A percentile compares a stretch with the other conserved stretches of the same genome.
Conservation (phyloP, 2,329 filamentous ascomycete species). For the Neonectria faginata region DNA sequence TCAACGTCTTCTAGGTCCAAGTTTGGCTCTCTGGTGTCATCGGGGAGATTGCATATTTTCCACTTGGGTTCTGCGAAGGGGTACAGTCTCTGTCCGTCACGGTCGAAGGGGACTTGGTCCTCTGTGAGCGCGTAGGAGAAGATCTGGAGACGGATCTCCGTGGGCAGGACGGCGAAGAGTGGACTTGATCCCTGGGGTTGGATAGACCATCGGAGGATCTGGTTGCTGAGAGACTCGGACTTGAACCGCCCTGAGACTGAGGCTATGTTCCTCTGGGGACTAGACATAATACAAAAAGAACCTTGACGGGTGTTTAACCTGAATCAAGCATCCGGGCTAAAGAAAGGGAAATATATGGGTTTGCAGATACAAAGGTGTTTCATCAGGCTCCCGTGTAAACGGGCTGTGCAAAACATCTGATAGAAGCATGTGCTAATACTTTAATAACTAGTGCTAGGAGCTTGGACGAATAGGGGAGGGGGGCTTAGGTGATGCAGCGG, state of each 20-base stretch:
- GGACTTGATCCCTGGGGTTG: constrained; percentile 17
- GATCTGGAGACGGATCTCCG: constrained; percentile 24
- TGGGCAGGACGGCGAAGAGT: constrained; percentile 13
- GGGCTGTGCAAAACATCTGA: neutral
- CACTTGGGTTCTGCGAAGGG: constrained; percentile 16
- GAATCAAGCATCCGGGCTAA: neutral
- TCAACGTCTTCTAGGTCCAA: neutral
- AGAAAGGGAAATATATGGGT: neutral
- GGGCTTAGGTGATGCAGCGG: constrained; percentile 6
- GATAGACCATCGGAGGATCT: constrained; percentile 12
- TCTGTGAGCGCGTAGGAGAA: constrained; percentile 19
- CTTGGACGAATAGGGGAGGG: constrained; percentile 24
- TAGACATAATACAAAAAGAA: neutral
- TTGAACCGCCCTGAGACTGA: constrained; percentile 4
- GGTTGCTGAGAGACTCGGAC: constrained; percentile 23
- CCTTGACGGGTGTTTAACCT: neutral
- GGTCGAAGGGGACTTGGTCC: constrained; percentile 15
- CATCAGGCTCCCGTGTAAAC: neutral
- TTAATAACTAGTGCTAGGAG: neutral
- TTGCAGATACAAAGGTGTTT: neutral
- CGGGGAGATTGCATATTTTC: constrained; percentile 14
- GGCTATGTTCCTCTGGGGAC: neutral
- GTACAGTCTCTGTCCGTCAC: neutral
- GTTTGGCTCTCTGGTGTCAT: neutral
- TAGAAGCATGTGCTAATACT: neutral